A percentile compares a stretch with the other conserved stretches of the same genome.
Conservation (phyloP, 2,329 filamentous ascomycete species). For the Colletotrichum liriopes region DNA sequence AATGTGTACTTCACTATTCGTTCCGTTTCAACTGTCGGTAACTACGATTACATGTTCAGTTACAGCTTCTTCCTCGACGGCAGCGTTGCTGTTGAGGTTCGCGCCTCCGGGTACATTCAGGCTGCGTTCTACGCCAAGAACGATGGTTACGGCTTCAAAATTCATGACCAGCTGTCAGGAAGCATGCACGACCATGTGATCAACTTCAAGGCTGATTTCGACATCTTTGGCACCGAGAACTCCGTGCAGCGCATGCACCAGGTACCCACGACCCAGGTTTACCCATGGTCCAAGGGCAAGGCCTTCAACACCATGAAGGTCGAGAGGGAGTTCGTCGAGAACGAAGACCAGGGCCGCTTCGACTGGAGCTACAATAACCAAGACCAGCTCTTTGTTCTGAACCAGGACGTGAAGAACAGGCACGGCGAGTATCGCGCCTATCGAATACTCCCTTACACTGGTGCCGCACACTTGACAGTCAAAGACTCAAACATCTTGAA, state of each 20-base stretch:
- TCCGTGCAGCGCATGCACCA: constrained; percentile 56
- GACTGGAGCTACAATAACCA: constrained; percentile 65
- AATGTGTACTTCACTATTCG: constrained; percentile 63
- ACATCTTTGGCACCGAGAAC: constrained; percentile 65
- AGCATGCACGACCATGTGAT: constrained; percentile 71
- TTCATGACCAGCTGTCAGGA: constrained; percentile 64
- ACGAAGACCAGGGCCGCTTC: constrained; percentile 60
- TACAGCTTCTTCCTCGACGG: constrained; percentile 69
- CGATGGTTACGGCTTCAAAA: constrained; percentile 64
- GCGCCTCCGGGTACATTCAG: constrained; percentile 70
- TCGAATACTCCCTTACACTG: constrained; percentile 59
- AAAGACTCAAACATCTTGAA: constrained; percentile 62
- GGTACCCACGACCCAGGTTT: constrained; percentile 53
- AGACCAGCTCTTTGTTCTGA: constrained; percentile 66
- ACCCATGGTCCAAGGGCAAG: constrained; percentile 65
- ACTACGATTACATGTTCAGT: constrained; percentile 68
- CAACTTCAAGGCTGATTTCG: constrained; percentile 70
- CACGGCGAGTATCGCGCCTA: constrained; percentile 69
- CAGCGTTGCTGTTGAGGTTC: constrained; percentile 65
- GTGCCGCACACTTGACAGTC: constrained; percentile 62
- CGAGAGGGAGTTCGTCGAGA: constrained; percentile 57
- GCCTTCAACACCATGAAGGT: constrained; percentile 68
- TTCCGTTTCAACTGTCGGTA: constrained; percentile 66
- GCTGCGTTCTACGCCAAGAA: constrained; percentile 62
- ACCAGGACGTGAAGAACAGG: constrained; percentile 62